phyloP scores from a whole-genome alignment of 495 filamentous ascomycete genomes.

The Cenococcum geophilum region DNA sequence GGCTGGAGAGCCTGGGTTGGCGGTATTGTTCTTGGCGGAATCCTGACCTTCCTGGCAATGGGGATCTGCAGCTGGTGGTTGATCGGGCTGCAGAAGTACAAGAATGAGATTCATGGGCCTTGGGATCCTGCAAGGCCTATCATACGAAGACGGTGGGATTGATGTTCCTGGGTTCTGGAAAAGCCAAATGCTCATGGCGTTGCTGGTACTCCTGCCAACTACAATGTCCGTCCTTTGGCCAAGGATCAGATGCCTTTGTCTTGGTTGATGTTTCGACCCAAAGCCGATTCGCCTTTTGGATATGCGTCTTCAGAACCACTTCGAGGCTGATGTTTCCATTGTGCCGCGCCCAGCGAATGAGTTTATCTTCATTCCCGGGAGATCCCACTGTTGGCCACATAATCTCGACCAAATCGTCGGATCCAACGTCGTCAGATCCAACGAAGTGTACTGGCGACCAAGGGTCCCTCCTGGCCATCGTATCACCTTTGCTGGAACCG shows the following conservation, averaged over 20 bases:
- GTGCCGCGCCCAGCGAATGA: slow-evolving; percentile 20
- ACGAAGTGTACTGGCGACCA: slow-evolving; percentile 27
- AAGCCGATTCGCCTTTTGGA: slow-evolving; percentile 4
- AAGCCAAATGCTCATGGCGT: neutral
- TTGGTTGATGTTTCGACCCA: slow-evolving; percentile 6
- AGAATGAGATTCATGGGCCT: slow-evolving; percentile 96
- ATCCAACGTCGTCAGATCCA: slow-evolving; percentile 22
- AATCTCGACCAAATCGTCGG: slow-evolving; percentile 16
- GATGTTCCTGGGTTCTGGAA: slow-evolving; percentile 19
- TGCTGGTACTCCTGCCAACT: slow-evolving; percentile 21
- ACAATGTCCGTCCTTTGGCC: slow-evolving; percentile 22
- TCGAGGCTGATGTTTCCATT: slow-evolving; percentile 16
- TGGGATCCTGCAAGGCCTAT: slow-evolving; percentile 96
- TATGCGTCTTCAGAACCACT: slow-evolving; percentile 13
- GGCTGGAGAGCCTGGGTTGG: slow-evolving; percentile 69
- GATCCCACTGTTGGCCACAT: slow-evolving; percentile 19
- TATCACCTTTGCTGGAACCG: slow-evolving; percentile 13
- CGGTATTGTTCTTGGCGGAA: slow-evolving; percentile 64
- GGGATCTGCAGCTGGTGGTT: slow-evolving; percentile 97
- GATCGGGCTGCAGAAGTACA: slow-evolving; percentile 94
- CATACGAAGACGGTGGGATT: slow-evolving; percentile 55
- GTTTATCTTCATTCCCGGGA: slow-evolving; percentile 10
- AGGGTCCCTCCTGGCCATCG: slow-evolving; percentile 18
- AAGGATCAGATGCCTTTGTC: too few species aligned
- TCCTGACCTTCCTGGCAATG: slow-evolving; percentile 69